Evolutionary conservation across 2,329 filamentous ascomycete genomes (phyloP).

Genomic region (Colletotrichum chlorophyti): DNA sequence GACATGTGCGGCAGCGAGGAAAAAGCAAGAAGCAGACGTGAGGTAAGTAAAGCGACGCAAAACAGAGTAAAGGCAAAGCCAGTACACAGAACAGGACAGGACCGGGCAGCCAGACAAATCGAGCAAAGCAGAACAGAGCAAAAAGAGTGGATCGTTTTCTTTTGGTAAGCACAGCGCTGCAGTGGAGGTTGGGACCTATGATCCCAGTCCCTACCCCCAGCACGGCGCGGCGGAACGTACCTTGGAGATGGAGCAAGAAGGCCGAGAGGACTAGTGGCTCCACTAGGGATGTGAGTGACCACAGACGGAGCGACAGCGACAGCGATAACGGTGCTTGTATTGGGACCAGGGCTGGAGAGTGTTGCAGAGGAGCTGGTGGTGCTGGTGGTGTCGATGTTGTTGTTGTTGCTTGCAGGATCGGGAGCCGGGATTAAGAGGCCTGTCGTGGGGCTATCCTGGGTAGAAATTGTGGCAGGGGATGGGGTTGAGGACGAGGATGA

Average conservation of each 20-base stretch:
- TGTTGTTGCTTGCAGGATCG: constrained; percentile 32
- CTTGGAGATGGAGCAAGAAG: constrained; percentile 29
- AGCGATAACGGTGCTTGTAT: constrained; percentile 5
- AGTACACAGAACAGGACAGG: not conserved
- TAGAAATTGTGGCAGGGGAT: too few species aligned
- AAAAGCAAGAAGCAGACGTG: constrained; percentile 8
- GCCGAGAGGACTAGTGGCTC: constrained; percentile 14
- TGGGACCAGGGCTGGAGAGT: too few species aligned
- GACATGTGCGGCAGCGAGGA: too few species aligned
- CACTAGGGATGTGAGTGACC: constrained; percentile 16
- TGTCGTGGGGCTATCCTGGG: constrained; percentile 55
- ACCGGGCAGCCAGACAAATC: constrained; percentile 10
- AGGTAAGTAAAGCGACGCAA: not conserved
- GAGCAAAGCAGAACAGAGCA: constrained; percentile 15
- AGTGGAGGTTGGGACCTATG: too few species aligned
- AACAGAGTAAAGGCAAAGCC: not conserved
- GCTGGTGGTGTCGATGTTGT: constrained; percentile 33
- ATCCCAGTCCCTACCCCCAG: too few species aligned
- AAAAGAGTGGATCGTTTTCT: constrained; percentile 25
- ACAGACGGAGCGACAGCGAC: too few species aligned
- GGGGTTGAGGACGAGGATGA: constrained; percentile 30
- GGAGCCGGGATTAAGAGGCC: constrained; percentile 38
- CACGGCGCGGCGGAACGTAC: constrained; percentile 25
- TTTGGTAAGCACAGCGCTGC: constrained; percentile 26
- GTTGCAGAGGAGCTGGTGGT: too few species aligned